Evolutionary conservation across 805 yeast species (phyloP), one percentile per base, ranked within the genome.

Genomic region (Suhomyces sp.): DNA sequence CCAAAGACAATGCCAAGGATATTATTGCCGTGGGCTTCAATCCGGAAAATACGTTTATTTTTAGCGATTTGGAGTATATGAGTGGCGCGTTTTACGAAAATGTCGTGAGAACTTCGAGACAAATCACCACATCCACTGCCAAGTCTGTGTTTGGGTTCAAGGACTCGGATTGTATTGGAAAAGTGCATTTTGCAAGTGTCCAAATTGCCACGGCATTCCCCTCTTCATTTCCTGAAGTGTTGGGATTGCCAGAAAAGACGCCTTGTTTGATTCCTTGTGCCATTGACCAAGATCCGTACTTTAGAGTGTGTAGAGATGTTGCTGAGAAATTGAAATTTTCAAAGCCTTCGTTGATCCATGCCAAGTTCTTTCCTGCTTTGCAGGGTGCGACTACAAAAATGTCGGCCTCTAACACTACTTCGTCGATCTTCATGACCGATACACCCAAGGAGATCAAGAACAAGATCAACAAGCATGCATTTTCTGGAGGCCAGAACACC

Each of bases 181-280:
- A 88, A 66, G 65, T 92, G 52, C 98, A 93, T 69, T 94, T 92
- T 73, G 97, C 98, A 13, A 89, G 97, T 33, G 84, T 94, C 63
- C 99, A 94, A 76, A 94, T 96, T 64, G 89, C 97, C 22, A 85
- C 97, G 15, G 96, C 97, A 1, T 93, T 94, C 77, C 96, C 97
- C 53, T 88, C 93, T 46, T 89, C 97, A 12, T 94, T 89, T 81
- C 99, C 98, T 2, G 96, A 86, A 57, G 87, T 94, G 21, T 81
- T 94, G 60, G 97, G 89, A 6, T 73, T 86, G 62, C 89, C 96
- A 44, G 77, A 85, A 46, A 94, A 92, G 75, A 90, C 97, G 0
- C 98, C 97, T 56, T 90, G 97, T 72, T 78, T 94, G 69, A 94
- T 94, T 69, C 99, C 99, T 39, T 94, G 99, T 79, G 99, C 99